Base-by-base conservation (phyloP, 805 yeast genomes). In the Sporopachydermia quercuum region DNA sequence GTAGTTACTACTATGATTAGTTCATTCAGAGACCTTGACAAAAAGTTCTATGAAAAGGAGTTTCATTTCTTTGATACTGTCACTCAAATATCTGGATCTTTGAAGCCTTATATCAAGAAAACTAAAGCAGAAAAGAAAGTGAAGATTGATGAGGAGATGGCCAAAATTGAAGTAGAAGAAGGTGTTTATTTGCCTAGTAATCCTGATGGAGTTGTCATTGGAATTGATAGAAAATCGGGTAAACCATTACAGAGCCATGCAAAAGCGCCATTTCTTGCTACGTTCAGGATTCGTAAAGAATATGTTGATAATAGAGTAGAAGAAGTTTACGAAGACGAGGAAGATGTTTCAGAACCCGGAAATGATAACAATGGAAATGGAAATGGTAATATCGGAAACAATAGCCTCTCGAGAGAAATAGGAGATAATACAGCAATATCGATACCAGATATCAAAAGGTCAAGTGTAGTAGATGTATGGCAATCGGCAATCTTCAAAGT, bases 201-300 rank as follows among this genome's bases (percentile, higher is more conserved):
- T 52, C 98, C 99, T 2, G 96, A 87, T 57, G 98, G 98, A 38
- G 71, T 70, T n/a, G 83, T 91, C 27, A 65, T 86, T 43, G 97
- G 86, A 51, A 91, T 91, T 55, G 86, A 85, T 55, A 68, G 98
- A 43, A 79, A 77, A 49, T 79, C 94, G 3, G 98, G 98, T 43
- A 78, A 72, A 50, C 99, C 99, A 5, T 65, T 91, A 49, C 99
- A 91, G 60, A 83, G 95, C 8, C 99, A 91, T 57, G 98, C 99
- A 11, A 91, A 91, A 56, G 97, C 99, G 0, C 99, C 99, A 33
- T 91, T 86, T 56, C 71, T 91, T 87, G 99, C 98, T 0, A 79
- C 94, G 1, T 91, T 91, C 66, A 81, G 76, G 58, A 86, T 91
- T 48, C 69, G 71, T 37, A 77, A 75, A 49, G 71, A 73, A 3